Conservation (phyloP, 2,329 filamentous ascomycete species). For the Sporothrix brasiliensis region DNA sequence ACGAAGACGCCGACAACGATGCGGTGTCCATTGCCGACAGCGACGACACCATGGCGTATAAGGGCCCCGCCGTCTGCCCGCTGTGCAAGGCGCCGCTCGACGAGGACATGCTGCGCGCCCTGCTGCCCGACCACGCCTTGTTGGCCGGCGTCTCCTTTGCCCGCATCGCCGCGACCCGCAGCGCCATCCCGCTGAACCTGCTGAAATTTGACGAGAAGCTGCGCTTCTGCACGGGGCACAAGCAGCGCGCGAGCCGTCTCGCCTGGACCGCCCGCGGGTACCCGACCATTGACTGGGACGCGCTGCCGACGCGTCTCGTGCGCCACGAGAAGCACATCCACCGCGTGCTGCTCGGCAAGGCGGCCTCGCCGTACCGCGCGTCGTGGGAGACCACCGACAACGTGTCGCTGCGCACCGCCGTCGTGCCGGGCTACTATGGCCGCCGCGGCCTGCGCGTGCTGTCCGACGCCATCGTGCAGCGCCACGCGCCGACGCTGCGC, state of each 20-base stretch:
- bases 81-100: slow-evolving; percentile 67
- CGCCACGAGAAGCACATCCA: slow-evolving; percentile 59
- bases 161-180: neutral
- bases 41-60: slow-evolving; percentile 28
- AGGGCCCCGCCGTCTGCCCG: slow-evolving; percentile 54
- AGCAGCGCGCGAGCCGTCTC: slow-evolving; percentile 55
- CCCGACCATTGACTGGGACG: slow-evolving; percentile 70
- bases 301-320: slow-evolving; percentile 61
- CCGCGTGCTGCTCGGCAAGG: slow-evolving; percentile 59
- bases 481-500: slow-evolving; percentile 63
- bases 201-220: slow-evolving; percentile 62
- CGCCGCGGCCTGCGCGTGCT: slow-evolving; percentile 71
- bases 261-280: slow-evolving; percentile 60
- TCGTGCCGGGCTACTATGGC: slow-evolving; percentile 82
- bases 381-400: slow-evolving; percentile 47
- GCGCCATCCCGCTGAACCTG: slow-evolving; percentile 27
- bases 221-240: slow-evolving; percentile 67
- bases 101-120: slow-evolving; percentile 51
- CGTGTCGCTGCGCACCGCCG: slow-evolving; percentile 46
- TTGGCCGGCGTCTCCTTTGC: slow-evolving; percentile 1
- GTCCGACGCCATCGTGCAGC: slow-evolving; percentile 67
- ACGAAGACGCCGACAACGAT: neutral
- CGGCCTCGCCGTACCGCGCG: slow-evolving; percentile 61
- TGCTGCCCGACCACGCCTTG: slow-evolving; percentile 20
- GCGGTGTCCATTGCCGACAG: slow-evolving; percentile 19